phyloP scores from a whole-genome alignment of 2,329 filamentous ascomycete genomes.

The Diaporthe vexans region DNA sequence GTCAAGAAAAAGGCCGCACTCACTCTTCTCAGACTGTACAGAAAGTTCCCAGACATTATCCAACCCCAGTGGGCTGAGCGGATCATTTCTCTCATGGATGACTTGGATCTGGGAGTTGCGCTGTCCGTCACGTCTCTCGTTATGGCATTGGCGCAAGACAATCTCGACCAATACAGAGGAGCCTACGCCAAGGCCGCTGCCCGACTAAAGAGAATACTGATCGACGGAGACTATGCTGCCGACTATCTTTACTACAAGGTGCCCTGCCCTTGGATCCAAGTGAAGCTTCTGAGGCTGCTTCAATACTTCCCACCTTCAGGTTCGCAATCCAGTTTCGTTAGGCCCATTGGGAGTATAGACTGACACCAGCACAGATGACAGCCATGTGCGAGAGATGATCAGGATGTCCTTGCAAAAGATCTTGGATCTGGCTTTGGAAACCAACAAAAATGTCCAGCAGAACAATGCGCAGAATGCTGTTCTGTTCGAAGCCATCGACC shows the following conservation, averaged over 20 bases:
- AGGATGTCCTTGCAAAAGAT: conserved; percentile 93
- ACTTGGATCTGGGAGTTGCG: conserved; percentile 92
- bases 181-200: conserved; percentile 95
- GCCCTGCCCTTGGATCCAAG: conserved; percentile 98
- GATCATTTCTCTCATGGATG: conserved; percentile 99
- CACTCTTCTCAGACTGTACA: conserved; percentile 91
- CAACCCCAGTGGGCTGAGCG: conserved; percentile 98
- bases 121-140: conserved; percentile 96
- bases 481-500: conserved; percentile 97
- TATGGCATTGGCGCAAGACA: conserved; percentile 94
- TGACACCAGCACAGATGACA: conserved; percentile 77
- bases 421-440: conserved; percentile 90
- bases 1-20: conserved; percentile 99
- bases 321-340: conserved; percentile 18
- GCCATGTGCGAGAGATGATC: conserved; percentile 90
- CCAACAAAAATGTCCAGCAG: conserved; percentile 98
- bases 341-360: background rate
- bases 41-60: conserved; percentile 93
- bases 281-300: conserved; percentile 90
- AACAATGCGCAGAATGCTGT: conserved; percentile 99
- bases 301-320: conserved; percentile 97
- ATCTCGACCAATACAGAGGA: conserved; percentile 93
- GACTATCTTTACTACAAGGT: conserved; percentile 99
- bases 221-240: conserved; percentile 88
- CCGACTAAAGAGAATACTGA: conserved; percentile 87